These are phyloP conservation scores for Daldinia vernicosa DNA, from an alignment of 495 filamentous ascomycete species.

Conservation along the genomic window DNA sequence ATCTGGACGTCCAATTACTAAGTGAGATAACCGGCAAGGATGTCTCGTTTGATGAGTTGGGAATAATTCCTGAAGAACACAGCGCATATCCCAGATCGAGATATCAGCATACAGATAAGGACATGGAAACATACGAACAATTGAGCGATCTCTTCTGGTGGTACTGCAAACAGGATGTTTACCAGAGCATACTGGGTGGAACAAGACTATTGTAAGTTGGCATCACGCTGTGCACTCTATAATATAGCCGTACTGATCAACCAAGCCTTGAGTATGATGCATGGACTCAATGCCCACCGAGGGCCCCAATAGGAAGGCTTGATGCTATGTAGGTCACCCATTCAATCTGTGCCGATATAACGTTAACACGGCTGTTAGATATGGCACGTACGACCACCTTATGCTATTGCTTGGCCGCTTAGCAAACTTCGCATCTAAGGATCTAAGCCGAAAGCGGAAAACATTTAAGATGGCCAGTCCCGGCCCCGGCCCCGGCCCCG, in stretches of 20 bases:
- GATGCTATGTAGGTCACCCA: conserved; percentile 69
- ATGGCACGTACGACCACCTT: conserved; percentile 86
- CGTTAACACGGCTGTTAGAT: conserved; percentile 52
- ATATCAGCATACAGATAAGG: conserved; percentile 67
- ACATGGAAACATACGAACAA: conserved; percentile 80
- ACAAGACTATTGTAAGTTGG: conserved; percentile 79
- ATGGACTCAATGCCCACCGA: conserved; percentile 86
- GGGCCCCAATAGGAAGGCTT: conserved; percentile 77
- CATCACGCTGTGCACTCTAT: conserved; percentile 8
- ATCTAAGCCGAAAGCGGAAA: conserved; percentile 79
- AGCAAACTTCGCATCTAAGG: conserved; percentile 80
- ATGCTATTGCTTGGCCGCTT: conserved; percentile 83
- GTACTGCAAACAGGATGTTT: conserved; percentile 92
- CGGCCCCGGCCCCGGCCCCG: conserved; percentile 50
- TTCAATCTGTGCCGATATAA: background rate
- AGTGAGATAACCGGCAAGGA: conserved; percentile 49
- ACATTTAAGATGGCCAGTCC: conserved; percentile 56
- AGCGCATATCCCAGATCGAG: conserved; percentile 41
- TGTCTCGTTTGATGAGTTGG: conserved; percentile 48
- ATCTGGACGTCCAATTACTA: conserved; percentile 52
- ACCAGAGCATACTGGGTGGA: conserved; percentile 89
- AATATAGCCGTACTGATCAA: conserved; percentile 33
- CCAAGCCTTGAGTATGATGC: conserved; percentile 77
- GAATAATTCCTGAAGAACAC: conserved; percentile 42
- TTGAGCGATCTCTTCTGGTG: conserved; percentile 95